Evolutionary conservation across 371 early-diverging fungal species (phyloP).

Genomic region (Mortierella sp.): DNA sequence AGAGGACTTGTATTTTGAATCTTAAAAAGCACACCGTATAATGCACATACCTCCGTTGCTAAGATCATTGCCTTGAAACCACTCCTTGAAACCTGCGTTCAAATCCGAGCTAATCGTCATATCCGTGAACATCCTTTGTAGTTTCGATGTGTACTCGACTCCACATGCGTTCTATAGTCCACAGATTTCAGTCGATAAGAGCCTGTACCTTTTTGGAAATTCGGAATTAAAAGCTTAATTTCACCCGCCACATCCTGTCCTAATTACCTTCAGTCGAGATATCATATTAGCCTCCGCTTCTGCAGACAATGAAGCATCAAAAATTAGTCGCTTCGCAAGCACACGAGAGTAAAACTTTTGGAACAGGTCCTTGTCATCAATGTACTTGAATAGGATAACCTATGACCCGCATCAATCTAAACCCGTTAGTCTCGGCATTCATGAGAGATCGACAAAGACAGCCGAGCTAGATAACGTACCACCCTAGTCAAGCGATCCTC

Average conservation of each 20-base stretch:
- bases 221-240: not conserved
- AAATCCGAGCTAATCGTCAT: constrained; percentile 83
- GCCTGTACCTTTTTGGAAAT: not conserved
- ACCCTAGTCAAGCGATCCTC: constrained; percentile 58
- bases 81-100: constrained; percentile 74
- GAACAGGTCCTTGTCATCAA: constrained; percentile 92
- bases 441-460: not conserved
- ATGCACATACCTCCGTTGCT: constrained; percentile 59
- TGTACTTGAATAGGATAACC: constrained; percentile 87
- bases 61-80: constrained; percentile 57
- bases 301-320: constrained; percentile 76
- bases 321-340: constrained; percentile 85
- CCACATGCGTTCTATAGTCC: constrained; percentile 74
- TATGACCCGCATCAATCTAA: constrained; percentile 18
- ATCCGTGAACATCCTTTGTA: constrained; percentile 93
- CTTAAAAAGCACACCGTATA: not conserved
- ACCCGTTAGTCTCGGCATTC: too few species aligned
- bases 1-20: not conserved
- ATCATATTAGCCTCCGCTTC: constrained; percentile 84
- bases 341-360: constrained; percentile 87
- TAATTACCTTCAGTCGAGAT: constrained; percentile 69
- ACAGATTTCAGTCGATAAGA: not conserved
- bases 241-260: not conserved
- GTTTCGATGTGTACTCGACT: constrained; percentile 89
- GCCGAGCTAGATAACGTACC: constrained; percentile 20